These are phyloP conservation scores for Trichoderma reesei DNA, from an alignment of 495 filamentous ascomycete species.

Conservation along the genomic window DNA sequence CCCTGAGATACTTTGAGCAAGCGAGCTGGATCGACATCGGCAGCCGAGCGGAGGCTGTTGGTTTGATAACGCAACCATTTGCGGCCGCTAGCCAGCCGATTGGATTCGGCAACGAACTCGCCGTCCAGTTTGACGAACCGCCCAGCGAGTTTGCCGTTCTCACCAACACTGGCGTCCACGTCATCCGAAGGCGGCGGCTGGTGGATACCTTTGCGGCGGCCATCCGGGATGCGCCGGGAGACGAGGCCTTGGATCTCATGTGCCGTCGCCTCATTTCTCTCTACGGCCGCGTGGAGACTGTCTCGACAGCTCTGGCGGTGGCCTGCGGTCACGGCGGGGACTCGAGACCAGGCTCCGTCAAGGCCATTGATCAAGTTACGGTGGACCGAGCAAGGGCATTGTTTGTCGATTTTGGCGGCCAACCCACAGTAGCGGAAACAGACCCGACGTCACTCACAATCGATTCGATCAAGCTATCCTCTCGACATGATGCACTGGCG, in stretches of 20 bases:
- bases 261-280: constrained; percentile 68
- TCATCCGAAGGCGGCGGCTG: constrained; percentile 70
- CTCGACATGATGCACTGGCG: constrained; percentile 76
- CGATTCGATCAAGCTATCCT: constrained; percentile 77
- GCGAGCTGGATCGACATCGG: constrained; percentile 64
- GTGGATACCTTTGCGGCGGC: constrained; percentile 87
- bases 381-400: constrained; percentile 73
- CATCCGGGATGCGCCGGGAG: constrained; percentile 58
- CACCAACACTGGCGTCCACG: constrained; percentile 79
- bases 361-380: constrained; percentile 71
- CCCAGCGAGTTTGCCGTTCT: constrained; percentile 79
- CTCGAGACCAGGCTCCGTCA: constrained; percentile 54
- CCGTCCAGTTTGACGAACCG: constrained; percentile 80
- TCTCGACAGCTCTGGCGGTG: constrained; percentile 88
- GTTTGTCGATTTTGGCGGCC: constrained; percentile 84
- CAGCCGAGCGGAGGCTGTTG: constrained; percentile 63
- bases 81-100: constrained; percentile 55
- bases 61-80: constrained; percentile 60
- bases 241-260: constrained; percentile 72
- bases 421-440: constrained; percentile 66
- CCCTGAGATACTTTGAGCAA: constrained; percentile 52
- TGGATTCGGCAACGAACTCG: constrained; percentile 91
- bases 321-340: constrained; percentile 86
- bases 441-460: constrained; percentile 51
- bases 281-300: constrained; percentile 78